Base-by-base conservation (phyloP, 176 grass and related monocot species). In the Zoysia pacifica region DNA sequence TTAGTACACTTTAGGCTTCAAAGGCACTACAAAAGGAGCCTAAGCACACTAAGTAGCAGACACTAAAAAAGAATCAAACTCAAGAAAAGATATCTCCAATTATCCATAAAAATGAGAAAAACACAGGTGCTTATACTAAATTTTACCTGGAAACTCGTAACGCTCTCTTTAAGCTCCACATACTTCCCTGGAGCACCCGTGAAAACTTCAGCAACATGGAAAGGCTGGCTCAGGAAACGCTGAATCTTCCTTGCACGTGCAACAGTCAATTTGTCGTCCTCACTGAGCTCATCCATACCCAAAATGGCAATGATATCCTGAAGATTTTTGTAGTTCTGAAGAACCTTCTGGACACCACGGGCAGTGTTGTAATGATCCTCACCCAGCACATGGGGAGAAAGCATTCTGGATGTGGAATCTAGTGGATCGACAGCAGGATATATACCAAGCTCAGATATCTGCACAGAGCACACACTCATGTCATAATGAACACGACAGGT, bases 221-320 rank as follows among this genome's bases (percentile, higher is more conserved):
- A 97, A 62, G 94, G 94, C 76, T 97, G 94, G 91, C 94, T 97
- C 45, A 97, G 72, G 94, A 97, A 97, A 51, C 82, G 70, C 72
- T 97, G 94, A 38, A 97, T 97, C 86, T 97, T 97, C 77, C 94
- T 91, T 62, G 94, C 94, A 13, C 94, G 91, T 77, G 94, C 94
- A 0, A 97, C 94, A 1, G 94, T 97, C 86, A 97, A 46, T 45
- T 97, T 97, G 81, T 97, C 94, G 15, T 97, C 94, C 54, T 97
- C 94, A 87, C 94, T 97, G 43, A 97, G 94, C 89, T 97, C 94
- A 16, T 97, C 94, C 94, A 97, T 97, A 83, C 94, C 94, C 78
- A 97, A 77, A 87, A 97, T 97, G 51, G 94, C 94, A 87, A 97
- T 97, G 82, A 97, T 97, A 93, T 97, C 94, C 83, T 97, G 94